Conservation (phyloP, 371 early-diverging fungal genomes). For the Lichtheimia corymbifera region DNA sequence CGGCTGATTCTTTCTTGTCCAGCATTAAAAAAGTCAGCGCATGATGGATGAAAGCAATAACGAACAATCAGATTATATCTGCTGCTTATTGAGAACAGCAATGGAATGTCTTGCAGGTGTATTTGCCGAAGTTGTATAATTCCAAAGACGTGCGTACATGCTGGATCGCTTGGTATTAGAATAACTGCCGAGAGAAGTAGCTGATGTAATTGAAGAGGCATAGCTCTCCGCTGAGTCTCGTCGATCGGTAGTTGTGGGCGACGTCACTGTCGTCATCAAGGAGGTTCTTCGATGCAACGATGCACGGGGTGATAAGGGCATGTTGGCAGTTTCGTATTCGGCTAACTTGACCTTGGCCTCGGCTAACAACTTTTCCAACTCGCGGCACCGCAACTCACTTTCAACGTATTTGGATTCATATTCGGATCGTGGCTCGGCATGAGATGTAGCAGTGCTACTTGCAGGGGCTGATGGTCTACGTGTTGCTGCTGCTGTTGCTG, state of each 20-base stretch:
- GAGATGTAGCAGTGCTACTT: background rate
- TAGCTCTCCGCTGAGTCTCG: conserved; percentile 40
- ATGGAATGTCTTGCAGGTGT: conserved; percentile 9
- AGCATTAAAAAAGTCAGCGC: background rate
- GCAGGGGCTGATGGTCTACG: too few relatives aligned
- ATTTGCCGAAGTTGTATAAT: conserved; percentile 4
- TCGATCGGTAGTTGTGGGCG: conserved; percentile 22
- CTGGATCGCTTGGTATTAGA: conserved; percentile 42
- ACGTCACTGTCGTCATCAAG: conserved; percentile 25
- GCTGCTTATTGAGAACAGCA: conserved; percentile 9
- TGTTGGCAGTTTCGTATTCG: conserved; percentile 37
- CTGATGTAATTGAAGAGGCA: conserved; percentile 39
- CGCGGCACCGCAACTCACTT: conserved; percentile 49
- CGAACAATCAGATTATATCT: background rate
- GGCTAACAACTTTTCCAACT: conserved; percentile 49
- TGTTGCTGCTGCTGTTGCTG: conserved; percentile 19
- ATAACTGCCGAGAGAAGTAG: conserved; percentile 33
- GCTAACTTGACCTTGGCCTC: conserved; percentile 50
- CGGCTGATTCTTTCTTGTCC: conserved; percentile 2
- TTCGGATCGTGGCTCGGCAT: conserved; percentile 15
- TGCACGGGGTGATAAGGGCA: conserved; percentile 12
- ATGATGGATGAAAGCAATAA: background rate
- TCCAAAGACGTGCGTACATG: conserved; percentile 49
- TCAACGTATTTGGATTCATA: conserved; percentile 41
- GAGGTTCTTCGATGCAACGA: conserved; percentile 25